phyloP scores from a whole-genome alignment of 768 basidiomycete genomes.

The Strobilomyces confusus region DNA sequence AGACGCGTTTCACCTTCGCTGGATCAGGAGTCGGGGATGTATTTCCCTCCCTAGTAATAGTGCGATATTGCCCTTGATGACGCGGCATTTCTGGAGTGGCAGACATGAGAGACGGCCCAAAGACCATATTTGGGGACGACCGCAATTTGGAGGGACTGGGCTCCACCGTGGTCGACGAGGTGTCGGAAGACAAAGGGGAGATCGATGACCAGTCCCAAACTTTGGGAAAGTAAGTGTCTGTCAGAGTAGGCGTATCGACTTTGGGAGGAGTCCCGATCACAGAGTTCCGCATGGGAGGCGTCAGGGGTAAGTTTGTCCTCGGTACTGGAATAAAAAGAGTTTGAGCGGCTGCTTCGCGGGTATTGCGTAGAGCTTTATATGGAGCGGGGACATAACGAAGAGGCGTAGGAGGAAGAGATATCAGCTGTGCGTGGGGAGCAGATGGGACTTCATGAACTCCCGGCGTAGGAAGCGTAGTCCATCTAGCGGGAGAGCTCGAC shows the following conservation, averaged over 20 bases:
- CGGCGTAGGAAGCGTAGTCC: constrained; percentile 58
- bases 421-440: constrained; percentile 47
- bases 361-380: constrained; percentile 9
- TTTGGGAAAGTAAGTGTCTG: constrained; percentile 77
- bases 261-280: constrained; percentile 76
- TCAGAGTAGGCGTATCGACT: constrained; percentile 51
- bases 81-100: constrained; percentile 64
- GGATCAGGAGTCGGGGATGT: constrained; percentile 60
- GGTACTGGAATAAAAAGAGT: constrained; percentile 18
- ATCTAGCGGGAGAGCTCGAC: constrained; percentile 35
- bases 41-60: constrained; percentile 46
- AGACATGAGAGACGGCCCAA: constrained; percentile 55
- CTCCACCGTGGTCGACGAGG: constrained; percentile 22
- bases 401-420: constrained; percentile 46
- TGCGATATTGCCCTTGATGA: constrained; percentile 71
- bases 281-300: constrained; percentile 76
- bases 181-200: constrained; percentile 32
- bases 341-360: constrained; percentile 21
- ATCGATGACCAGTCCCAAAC: constrained; percentile 67
- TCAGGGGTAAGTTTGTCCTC: constrained; percentile 53
- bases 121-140: constrained; percentile 40
- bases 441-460: constrained; percentile 59
- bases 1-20: constrained; percentile 69
- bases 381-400: constrained; percentile 21
- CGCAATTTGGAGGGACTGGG: constrained; percentile 14